phyloP scores from a whole-genome alignment of 2,329 filamentous ascomycete genomes.

The Chaetomium strumarium region DNA sequence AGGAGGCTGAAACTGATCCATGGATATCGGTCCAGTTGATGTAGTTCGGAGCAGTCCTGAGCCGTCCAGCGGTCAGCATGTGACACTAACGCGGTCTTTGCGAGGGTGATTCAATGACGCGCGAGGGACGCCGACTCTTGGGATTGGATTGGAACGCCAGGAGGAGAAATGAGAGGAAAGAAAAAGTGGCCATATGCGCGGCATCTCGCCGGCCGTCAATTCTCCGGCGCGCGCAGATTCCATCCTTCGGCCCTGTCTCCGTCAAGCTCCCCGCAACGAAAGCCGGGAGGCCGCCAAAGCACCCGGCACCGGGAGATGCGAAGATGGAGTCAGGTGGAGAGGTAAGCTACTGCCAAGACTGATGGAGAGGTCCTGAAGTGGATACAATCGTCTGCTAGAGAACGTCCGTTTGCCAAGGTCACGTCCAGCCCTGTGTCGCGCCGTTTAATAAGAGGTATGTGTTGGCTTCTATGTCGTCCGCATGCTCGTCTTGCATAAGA shows the following conservation, averaged over 20 bases:
- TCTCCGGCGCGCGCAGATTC: neutral
- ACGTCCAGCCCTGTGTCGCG: neutral
- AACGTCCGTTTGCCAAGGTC: too few relatives aligned
- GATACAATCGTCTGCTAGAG: neutral
- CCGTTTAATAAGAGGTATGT: too few relatives aligned
- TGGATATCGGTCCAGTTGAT: neutral
- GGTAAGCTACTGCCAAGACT: constrained; percentile 12
- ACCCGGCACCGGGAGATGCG: constrained; percentile 12
- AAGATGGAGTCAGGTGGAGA: constrained; percentile 10
- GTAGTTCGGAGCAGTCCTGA: neutral
- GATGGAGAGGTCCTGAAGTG: constrained; percentile 6
- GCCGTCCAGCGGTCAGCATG: constrained; percentile 9
- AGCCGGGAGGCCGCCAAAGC: constrained; percentile 22
- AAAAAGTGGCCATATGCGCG: neutral
- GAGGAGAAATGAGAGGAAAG: neutral
- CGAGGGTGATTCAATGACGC: neutral
- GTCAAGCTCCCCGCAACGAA: constrained; percentile 8
- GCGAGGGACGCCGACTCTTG: neutral
- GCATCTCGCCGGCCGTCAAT: neutral
- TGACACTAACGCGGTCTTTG: neutral
- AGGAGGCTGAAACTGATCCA: neutral
- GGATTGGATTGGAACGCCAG: neutral
- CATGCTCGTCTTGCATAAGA: too few relatives aligned
- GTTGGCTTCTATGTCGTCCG: too few relatives aligned
- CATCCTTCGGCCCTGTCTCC: constrained; percentile 5